Evolutionary conservation across 495 filamentous ascomycete species (phyloP).

Genomic region (Cladorrhinum samala): DNA sequence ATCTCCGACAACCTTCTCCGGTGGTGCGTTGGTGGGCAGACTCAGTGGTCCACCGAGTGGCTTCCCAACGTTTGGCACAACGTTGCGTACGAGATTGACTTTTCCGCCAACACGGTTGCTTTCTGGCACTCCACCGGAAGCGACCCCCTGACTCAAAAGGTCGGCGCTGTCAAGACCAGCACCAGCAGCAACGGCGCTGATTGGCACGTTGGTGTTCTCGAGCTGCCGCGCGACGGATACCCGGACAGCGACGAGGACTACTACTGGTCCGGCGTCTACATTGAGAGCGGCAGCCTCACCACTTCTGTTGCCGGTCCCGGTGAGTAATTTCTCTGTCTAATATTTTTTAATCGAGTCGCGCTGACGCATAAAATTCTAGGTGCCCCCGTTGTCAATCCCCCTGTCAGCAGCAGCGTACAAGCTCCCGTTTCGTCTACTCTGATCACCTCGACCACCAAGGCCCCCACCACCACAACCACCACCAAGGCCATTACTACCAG

Average conservation of each 20-base stretch:
- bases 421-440: constrained; percentile 11
- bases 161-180: constrained; percentile 49
- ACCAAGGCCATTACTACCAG: constrained; percentile 7
- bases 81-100: constrained; percentile 66
- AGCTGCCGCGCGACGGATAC: constrained; percentile 54
- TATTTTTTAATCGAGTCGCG: neutral
- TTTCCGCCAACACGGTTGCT: constrained; percentile 51
- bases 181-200: constrained; percentile 65
- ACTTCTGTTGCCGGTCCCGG: constrained; percentile 37
- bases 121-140: constrained; percentile 65
- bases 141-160: constrained; percentile 47
- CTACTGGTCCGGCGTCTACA: constrained; percentile 68
- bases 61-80: constrained; percentile 66
- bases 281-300: constrained; percentile 59
- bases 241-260: constrained; percentile 56
- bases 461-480: constrained; percentile 3
- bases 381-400: constrained; percentile 8
- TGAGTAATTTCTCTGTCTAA: constrained; percentile 3
- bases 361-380: constrained; percentile 1
- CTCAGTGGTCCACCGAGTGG: constrained; percentile 42
- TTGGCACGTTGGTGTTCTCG: constrained; percentile 70
- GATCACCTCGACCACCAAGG: constrained; percentile 10
- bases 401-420: constrained; percentile 2
- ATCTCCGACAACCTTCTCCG: constrained; percentile 42
- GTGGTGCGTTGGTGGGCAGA: constrained; percentile 37